phyloP scores from a whole-genome alignment of 2,329 filamentous ascomycete species.

The Aspergillus pseudotamarii region DNA sequence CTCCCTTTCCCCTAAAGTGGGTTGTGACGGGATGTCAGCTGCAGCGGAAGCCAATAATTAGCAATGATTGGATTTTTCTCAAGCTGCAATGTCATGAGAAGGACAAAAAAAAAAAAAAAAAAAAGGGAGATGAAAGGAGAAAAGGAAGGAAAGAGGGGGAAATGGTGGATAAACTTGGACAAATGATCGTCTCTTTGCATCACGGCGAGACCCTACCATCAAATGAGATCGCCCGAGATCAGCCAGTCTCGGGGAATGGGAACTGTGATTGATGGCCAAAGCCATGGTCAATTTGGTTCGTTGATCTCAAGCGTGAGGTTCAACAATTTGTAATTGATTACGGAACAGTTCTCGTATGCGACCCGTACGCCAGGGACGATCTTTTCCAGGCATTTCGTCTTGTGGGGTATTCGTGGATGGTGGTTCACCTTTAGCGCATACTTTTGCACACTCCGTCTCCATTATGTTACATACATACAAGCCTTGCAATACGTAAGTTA shows the following conservation, averaged over 20 bases:
- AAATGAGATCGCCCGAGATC: neutral
- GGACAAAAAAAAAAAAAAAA: neutral
- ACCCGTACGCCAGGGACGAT: neutral
- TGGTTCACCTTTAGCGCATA: neutral
- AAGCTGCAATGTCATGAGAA: neutral
- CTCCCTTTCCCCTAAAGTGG: neutral
- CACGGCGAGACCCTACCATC: neutral
- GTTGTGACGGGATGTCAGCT: neutral
- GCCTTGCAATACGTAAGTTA: neutral
- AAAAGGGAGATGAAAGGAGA: neutral
- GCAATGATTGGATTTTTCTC: neutral
- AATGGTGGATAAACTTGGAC: conserved; percentile 1
- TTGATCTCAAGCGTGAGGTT: neutral
- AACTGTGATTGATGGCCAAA: neutral
- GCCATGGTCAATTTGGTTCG: neutral
- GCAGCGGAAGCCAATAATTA: neutral
- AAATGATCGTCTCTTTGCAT: neutral
- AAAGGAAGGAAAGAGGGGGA: neutral
- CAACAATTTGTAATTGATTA: neutral
- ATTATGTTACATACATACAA: neutral
- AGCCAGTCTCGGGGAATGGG: neutral
- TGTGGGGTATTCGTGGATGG: neutral
- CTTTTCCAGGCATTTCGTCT: neutral
- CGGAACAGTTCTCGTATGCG: neutral
- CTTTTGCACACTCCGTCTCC: neutral